Conservation (phyloP, 805 yeast genomes). For the Pachysolen tannophilus region DNA sequence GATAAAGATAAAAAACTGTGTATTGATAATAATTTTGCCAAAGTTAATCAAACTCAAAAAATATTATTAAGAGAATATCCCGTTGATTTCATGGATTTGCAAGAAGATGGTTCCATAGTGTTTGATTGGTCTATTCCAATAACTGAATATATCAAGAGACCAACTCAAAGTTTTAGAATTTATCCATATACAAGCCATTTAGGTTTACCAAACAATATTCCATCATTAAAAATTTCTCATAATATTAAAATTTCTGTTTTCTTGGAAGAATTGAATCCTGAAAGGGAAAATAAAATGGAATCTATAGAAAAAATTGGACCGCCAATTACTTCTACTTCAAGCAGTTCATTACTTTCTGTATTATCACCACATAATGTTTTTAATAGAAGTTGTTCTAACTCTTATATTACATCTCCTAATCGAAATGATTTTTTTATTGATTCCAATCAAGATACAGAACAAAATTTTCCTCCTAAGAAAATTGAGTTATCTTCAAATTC, state of each 20-base stretch:
- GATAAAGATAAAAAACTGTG: not conserved
- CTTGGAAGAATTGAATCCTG: conserved; percentile 4
- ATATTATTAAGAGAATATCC: conserved; percentile 10
- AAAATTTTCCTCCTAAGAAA: not conserved
- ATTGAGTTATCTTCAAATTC: conserved; percentile 2
- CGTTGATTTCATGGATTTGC: not conserved
- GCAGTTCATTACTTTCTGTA: not conserved
- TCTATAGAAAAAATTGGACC: not conserved
- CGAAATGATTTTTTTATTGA: not conserved
- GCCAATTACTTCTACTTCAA: not conserved
- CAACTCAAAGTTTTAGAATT: conserved; percentile 5
- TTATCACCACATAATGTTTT: too few relatives aligned
- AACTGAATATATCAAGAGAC: not conserved
- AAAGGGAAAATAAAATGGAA: not conserved
- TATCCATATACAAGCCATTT: conserved; percentile 14
- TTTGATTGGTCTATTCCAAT: not conserved
- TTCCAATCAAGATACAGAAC: not conserved
- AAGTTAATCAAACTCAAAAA: conserved; percentile 9
- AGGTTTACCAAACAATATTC: conserved; percentile 6
- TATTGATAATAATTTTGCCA: not conserved
- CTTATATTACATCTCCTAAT: too few relatives aligned
- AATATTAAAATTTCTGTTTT: conserved; percentile 10
- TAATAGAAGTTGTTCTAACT: too few relatives aligned
- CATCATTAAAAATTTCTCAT: conserved; percentile 17
- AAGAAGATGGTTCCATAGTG: conserved; percentile 7